phyloP scores from a whole-genome alignment of 805 yeast species.

The Starmera caribaea region DNA sequence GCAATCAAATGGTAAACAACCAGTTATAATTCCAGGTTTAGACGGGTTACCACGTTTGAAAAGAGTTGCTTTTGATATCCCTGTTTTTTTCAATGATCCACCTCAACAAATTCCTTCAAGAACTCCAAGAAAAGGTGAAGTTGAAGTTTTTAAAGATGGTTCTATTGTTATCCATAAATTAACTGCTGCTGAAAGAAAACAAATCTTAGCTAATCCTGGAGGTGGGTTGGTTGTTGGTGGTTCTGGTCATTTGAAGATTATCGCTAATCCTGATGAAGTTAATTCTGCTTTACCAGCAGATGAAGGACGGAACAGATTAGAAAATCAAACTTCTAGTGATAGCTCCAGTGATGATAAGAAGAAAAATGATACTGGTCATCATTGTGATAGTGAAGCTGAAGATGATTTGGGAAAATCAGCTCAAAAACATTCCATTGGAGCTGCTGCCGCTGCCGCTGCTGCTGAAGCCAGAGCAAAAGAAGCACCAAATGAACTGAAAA shows the following conservation, averaged over 20 bases:
- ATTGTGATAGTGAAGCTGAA: constrained; percentile 7
- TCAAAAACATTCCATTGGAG: constrained; percentile 20
- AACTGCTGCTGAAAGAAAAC: constrained; percentile 43
- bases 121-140: constrained; percentile 77
- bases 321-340: constrained; percentile 1
- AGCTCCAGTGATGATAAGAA: background rate
- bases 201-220: constrained; percentile 33
- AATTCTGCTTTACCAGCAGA: constrained; percentile 8
- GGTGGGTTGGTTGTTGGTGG: constrained; percentile 78
- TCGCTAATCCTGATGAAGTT: constrained; percentile 9
- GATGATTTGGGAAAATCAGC: constrained; percentile 19
- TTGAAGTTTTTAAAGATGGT: constrained; percentile 49
- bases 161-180: constrained; percentile 43
- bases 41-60: constrained; percentile 34
- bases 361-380: background rate
- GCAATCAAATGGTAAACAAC: constrained; percentile 8
- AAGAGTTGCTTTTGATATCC: constrained; percentile 69
- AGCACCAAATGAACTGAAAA: constrained; percentile 21
- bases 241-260: constrained; percentile 49
- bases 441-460: constrained; percentile 28
- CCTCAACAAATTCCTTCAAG: constrained; percentile 92
- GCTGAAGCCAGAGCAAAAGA: constrained; percentile 27
- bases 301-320: constrained; percentile 15
- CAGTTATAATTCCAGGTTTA: constrained; percentile 27
- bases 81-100: constrained; percentile 73